phyloP scores from a whole-genome alignment of 768 basidiomycete species.

The Wakefieldia striispora region DNA sequence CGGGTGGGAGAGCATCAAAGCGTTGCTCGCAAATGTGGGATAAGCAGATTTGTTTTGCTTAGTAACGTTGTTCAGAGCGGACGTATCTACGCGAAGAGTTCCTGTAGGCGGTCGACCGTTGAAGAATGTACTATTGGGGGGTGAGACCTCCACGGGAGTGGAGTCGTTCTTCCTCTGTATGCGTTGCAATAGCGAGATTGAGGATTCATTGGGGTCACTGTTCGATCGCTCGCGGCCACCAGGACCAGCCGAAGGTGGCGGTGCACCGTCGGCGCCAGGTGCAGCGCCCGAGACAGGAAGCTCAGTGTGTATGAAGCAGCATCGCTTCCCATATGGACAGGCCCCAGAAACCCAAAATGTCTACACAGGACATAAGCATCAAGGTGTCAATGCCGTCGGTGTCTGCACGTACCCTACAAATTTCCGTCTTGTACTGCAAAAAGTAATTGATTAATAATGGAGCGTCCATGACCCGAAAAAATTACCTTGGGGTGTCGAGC shows the following conservation, averaged over 20 bases:
- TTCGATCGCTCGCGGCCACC: constrained; percentile 68
- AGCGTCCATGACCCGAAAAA: background rate
- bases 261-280: constrained; percentile 50
- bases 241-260: constrained; percentile 50
- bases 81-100: constrained; percentile 72
- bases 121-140: constrained; percentile 43
- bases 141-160: constrained; percentile 56
- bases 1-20: constrained; percentile 47
- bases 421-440: constrained; percentile 86
- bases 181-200: constrained; percentile 72
- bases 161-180: constrained; percentile 65
- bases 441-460: constrained; percentile 16
- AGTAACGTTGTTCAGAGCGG: constrained; percentile 54
- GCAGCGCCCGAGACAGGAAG: constrained; percentile 63
- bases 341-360: constrained; percentile 95
- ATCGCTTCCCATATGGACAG: constrained; percentile 88
- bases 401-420: constrained; percentile 67
- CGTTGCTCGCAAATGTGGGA: constrained; percentile 54
- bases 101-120: constrained; percentile 66
- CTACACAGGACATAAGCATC: constrained; percentile 35
- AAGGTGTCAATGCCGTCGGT: background rate
- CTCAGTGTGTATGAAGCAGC: constrained; percentile 93
- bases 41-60: constrained; percentile 86
- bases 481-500: constrained; percentile 84
- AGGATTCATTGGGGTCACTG: constrained; percentile 76